phyloP scores from a whole-genome alignment of 148 eudicot genomes.

The Chenopodium formosanum region DNA sequence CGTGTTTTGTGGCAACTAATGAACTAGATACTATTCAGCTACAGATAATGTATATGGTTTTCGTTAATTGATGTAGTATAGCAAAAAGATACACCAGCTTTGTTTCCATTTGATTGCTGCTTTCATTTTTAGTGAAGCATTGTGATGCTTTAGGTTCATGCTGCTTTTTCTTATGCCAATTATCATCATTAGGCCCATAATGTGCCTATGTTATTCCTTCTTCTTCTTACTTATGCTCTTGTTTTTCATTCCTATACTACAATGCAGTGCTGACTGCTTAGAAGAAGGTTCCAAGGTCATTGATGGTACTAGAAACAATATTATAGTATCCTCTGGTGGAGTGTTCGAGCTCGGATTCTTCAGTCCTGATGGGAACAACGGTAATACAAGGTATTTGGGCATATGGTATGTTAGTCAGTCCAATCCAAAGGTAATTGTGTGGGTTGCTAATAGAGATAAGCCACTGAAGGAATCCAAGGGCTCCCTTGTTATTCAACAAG shows the following conservation, averaged over 20 bases:
- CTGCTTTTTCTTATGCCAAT: neutral
- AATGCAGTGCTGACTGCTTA: slow-evolving; percentile 4
- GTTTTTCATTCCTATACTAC: neutral
- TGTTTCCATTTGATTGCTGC: neutral
- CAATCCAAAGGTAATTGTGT: slow-evolving; percentile 30
- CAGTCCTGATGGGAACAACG: neutral
- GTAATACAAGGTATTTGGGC: slow-evolving; percentile 27
- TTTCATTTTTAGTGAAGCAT: neutral
- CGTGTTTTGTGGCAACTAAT: neutral
- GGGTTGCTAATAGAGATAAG: slow-evolving; percentile 44
- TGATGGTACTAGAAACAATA: neutral
- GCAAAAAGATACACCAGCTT: too few relatives aligned
- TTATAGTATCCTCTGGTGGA: slow-evolving; percentile 25
- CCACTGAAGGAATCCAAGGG: slow-evolving; percentile 22
- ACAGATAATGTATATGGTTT: too few relatives aligned
- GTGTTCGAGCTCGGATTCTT: slow-evolving; percentile 43
- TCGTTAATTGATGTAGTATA: neutral
- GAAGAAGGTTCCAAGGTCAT: neutral
- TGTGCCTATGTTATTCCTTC: slow-evolving; percentile 2
- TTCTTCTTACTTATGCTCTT: slow-evolving; percentile 9
- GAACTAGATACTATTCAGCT: too few relatives aligned
- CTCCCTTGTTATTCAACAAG: slow-evolving; percentile 23
- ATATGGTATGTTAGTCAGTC: slow-evolving; percentile 33
- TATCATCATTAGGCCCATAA: neutral
- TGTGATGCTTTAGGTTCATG: neutral